A percentile compares a stretch with the other conserved stretches of the same genome.
Evolutionary conservation across 495 filamentous ascomycete species (phyloP).

Genomic region (Ascodesmis nigricans): DNA sequence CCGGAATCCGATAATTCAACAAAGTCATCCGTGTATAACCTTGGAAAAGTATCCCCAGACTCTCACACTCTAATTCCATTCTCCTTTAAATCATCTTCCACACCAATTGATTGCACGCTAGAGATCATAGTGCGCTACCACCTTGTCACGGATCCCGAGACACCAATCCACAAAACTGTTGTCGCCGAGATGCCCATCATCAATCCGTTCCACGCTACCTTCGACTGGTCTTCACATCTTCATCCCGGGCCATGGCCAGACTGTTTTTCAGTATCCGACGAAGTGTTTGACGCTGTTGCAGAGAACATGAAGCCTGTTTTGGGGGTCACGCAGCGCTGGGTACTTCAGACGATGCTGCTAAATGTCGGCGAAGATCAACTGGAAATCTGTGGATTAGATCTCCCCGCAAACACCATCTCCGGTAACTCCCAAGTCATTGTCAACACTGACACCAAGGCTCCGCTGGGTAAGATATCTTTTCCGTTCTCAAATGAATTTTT

Average conservation of each 20-base stretch:
- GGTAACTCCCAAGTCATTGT: no score
- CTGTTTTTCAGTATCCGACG: constrained; percentile 41
- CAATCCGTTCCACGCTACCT: constrained; percentile 71
- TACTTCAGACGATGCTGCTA: constrained; percentile 44
- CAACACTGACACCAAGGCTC: no score
- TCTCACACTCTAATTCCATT: no score
- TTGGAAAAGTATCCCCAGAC: constrained; percentile 30
- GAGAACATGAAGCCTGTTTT: constrained; percentile 24
- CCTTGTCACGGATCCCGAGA: constrained; percentile 59
- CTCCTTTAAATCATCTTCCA: constrained; percentile 28
- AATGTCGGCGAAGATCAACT: constrained; percentile 34
- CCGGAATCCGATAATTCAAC: neutral
- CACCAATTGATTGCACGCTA: constrained; percentile 42
- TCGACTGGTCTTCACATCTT: constrained; percentile 56
- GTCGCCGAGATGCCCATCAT: constrained; percentile 45
- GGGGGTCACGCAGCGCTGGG: constrained; percentile 67
- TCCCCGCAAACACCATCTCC: no score
- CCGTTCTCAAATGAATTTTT: no score
- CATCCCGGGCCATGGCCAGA: constrained; percentile 66
- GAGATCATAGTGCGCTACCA: constrained; percentile 53
- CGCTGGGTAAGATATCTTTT: no score
- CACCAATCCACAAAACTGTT: constrained; percentile 53
- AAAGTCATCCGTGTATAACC: constrained; percentile 14
- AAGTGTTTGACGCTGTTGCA: constrained; percentile 17
- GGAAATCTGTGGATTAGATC: no score